Evolutionary conservation across 352 stramenopile species (phyloP).

Genomic region (Halophytophthora batemanensis): DNA sequence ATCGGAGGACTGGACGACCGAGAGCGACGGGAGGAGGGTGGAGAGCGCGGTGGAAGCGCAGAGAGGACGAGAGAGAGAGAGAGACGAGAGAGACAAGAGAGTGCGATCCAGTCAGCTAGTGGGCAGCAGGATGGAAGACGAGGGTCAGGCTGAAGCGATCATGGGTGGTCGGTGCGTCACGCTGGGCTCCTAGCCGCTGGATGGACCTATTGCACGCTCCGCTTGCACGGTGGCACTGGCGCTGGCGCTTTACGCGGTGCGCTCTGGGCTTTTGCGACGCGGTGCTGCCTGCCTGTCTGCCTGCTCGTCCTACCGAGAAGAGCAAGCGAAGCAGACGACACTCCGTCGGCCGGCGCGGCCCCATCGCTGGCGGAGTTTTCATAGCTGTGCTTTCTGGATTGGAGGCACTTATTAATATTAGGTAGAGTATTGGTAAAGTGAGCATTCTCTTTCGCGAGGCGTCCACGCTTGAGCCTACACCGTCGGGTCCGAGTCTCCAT

Average conservation of each 20-base stretch:
- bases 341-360: no score
- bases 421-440: constrained; percentile 34
- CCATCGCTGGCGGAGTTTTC: constrained; percentile 22
- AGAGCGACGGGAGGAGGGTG: not conserved
- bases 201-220: no score
- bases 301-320: no score
- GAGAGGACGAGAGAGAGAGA: constrained; percentile 23
- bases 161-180: no score
- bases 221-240: no score
- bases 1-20: constrained; percentile 12
- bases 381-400: constrained; percentile 27
- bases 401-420: constrained; percentile 30
- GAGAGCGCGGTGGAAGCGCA: constrained; percentile 13
- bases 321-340: no score
- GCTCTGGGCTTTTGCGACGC: no score
- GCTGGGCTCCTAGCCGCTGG: no score
- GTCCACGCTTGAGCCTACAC: not conserved
- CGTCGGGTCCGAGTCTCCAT: no score
- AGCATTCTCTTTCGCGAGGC: constrained; percentile 27
- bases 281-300: no score
- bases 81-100: constrained; percentile 27
- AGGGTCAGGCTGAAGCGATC: constrained; percentile 1
- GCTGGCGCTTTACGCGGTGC: no score
- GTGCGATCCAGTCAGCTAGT: constrained; percentile 22
- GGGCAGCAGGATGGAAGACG: constrained; percentile 6